phyloP scores from a whole-genome alignment of 306 rosid genomes.

The Mimosa pudica region DNA sequence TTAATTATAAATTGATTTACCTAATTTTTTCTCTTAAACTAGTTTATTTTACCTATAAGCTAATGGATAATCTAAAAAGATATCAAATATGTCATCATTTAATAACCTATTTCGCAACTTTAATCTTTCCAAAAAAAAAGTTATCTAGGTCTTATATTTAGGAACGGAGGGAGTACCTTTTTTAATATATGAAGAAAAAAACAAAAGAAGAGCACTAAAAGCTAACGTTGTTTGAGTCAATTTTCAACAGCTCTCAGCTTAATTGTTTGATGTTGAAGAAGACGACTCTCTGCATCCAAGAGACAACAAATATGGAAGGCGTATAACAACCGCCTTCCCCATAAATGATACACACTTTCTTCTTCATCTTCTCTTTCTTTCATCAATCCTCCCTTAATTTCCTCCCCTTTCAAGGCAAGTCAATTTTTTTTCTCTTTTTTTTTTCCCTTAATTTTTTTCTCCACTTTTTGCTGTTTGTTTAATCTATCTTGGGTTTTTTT shows the following conservation, averaged over 20 bases:
- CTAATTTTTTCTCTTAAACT: too few species aligned
- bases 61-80: too few species aligned
- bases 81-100: too few species aligned
- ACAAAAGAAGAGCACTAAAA: background rate
- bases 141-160: too few species aligned
- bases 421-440: background rate
- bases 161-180: too few species aligned
- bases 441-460: slow-evolving; percentile 18
- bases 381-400: slow-evolving; percentile 22
- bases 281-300: slow-evolving; percentile 24
- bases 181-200: background rate
- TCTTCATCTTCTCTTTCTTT: slow-evolving; percentile 18
- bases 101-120: too few species aligned
- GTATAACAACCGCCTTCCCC: slow-evolving; percentile 34
- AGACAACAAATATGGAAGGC: slow-evolving; percentile 20
- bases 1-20: too few species aligned
- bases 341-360: background rate
- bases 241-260: slow-evolving; percentile 28
- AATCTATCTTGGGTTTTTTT: slow-evolving; percentile 8
- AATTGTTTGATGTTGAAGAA: slow-evolving; percentile 41
- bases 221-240: slow-evolving; percentile 31
- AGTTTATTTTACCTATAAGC: too few species aligned
- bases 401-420: slow-evolving; percentile 46
- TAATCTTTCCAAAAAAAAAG: too few species aligned
- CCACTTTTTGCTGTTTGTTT: slow-evolving; percentile 4